Evolutionary conservation across 2,329 filamentous ascomycete species (phyloP), one percentile per base, ranked within the genome.

Genomic region (Colletotrichum sp.): DNA sequence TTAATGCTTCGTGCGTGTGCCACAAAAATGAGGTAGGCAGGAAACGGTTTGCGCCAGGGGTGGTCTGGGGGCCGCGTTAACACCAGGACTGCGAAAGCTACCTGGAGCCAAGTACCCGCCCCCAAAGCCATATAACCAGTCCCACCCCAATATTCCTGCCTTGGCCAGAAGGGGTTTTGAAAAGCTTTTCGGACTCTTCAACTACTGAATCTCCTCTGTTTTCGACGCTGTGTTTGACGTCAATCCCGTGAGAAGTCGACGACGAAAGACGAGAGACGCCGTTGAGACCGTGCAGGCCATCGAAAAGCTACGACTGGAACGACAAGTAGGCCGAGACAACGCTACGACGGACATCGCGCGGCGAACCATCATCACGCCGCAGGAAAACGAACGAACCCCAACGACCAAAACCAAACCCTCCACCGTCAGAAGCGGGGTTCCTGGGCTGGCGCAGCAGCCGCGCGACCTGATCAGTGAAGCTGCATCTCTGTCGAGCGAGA

Each of bases 361-460:
- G 74, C 70, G 55, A 69, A 34, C 34, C 73, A 52, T 52, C 70
- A 52, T 69, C 70, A 73, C 64, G 70, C 59, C 49, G 55, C 57
- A 13, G 15, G 9, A 64, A 39, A 64, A 28, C 32, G 15, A 52
- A 44, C 57, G 60, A 52, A 63, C 59, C 39, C 68, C 64, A 39
- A 71, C 55, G 44, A 73, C 70, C 63, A 34, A 71, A 44, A 30
- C n/a, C 30, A n/a, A n/a, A 60, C 52, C 71, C 64, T 69, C 65
- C 65, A 63, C 71, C 64, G 32, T 63, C 44, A 73, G 70, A 67
- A 64, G 73, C 73, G 70, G 70, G 64, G 70, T 64, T 75, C 44
- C 55, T 76, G 24, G 18, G 57, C 64, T 57, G 73, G 70, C 70
- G 57, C 70, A 69, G 57, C 57, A 36, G 57, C 70, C 57, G 57